phyloP scores from a whole-genome alignment of 2,329 filamentous ascomycete species.

The Fusarium avenaceum region DNA sequence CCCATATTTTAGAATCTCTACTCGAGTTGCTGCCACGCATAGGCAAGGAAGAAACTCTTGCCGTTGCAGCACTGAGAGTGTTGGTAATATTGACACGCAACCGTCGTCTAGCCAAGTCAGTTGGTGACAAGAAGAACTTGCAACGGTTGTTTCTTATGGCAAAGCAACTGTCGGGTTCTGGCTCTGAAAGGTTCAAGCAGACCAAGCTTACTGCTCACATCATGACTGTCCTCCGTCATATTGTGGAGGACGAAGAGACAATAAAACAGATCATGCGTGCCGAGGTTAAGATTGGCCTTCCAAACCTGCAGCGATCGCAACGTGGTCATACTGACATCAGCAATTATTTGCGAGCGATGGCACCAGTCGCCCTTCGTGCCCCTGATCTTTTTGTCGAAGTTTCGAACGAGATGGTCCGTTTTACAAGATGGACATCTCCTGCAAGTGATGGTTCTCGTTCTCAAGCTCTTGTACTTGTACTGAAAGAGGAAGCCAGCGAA shows the following conservation, averaged over 20 bases:
- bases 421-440: constrained; percentile 70
- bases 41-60: constrained; percentile 87
- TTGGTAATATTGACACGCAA: constrained; percentile 89
- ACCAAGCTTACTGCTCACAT: constrained; percentile 71
- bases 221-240: constrained; percentile 89
- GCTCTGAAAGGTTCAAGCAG: constrained; percentile 77
- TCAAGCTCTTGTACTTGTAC: constrained; percentile 57
- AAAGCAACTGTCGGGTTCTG: constrained; percentile 86
- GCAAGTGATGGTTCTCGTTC: constrained; percentile 52
- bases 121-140: constrained; percentile 90
- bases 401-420: constrained; percentile 85
- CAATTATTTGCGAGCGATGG: constrained; percentile 80
- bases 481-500: constrained; percentile 56
- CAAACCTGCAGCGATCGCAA: constrained; percentile 63
- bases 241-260: constrained; percentile 93
- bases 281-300: constrained; percentile 86
- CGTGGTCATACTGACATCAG: constrained; percentile 75
- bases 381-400: constrained; percentile 90
- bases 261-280: constrained; percentile 92
- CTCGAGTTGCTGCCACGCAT: constrained; percentile 87
- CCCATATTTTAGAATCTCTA: constrained; percentile 80
- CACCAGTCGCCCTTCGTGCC: constrained; percentile 82
- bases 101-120: constrained; percentile 77
- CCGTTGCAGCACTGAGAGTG: constrained; percentile 84
- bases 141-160: constrained; percentile 94